These are phyloP conservation scores for Saccharomycopsis javanensis DNA, from an alignment of 805 yeast genomes.

Conservation along the genomic window DNA sequence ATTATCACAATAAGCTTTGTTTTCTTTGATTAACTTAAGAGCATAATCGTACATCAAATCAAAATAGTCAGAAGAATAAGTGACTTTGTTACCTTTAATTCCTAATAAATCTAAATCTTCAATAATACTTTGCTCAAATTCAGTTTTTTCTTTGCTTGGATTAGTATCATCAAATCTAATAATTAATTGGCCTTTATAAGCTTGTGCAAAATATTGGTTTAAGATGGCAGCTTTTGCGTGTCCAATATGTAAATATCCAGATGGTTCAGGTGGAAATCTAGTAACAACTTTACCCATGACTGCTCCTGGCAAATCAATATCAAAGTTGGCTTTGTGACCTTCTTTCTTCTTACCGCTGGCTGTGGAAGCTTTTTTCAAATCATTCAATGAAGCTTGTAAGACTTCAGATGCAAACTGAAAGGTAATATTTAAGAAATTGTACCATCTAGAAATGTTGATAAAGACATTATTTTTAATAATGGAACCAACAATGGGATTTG, in stretches of 20 bases:
- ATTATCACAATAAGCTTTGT: conserved; percentile 96
- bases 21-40: conserved; percentile 80
- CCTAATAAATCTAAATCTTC: conserved; percentile 89
- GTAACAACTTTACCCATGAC: conserved; percentile 92
- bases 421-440: conserved; percentile 54
- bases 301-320: conserved; percentile 87
- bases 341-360: conserved; percentile 56
- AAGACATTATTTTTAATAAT: conserved; percentile 77
- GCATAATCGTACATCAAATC: conserved; percentile 84
- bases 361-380: conserved; percentile 62
- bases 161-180: conserved; percentile 97
- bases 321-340: conserved; percentile 88
- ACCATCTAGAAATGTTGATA: conserved; percentile 90
- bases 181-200: conserved; percentile 91
- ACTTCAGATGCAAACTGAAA: conserved; percentile 64
- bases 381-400: conserved; percentile 60
- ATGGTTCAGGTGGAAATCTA: conserved; percentile 99
- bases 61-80: conserved; percentile 92
- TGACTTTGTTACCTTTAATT: conserved; percentile 79
- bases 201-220: conserved; percentile 93
- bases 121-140: conserved; percentile 86
- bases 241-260: conserved; percentile 98
- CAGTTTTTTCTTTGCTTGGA: conserved; percentile 92
- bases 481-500: conserved; percentile 88
- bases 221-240: conserved; percentile 97